A percentile compares a stretch with the other conserved stretches of the same genome.
Conservation (phyloP, 371 early-diverging fungal species). For the Saksenaea vasiformis region DNA sequence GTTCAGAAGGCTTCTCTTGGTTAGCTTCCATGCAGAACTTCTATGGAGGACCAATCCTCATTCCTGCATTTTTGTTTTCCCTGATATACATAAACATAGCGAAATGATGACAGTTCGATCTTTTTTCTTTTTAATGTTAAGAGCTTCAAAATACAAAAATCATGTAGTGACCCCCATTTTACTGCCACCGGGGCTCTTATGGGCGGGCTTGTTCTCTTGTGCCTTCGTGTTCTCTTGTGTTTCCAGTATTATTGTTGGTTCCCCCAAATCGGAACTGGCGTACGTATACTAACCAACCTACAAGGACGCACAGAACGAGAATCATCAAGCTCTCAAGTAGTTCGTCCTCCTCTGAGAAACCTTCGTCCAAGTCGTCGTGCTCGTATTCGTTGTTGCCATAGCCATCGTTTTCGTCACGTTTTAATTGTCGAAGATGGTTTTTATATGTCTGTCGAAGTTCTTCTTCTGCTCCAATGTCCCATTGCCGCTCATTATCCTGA, state of each 20-base stretch:
- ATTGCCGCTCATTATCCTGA: slow-evolving; percentile 18
- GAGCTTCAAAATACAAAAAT: background rate
- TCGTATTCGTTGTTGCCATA: slow-evolving; percentile 14
- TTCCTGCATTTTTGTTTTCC: too few species aligned
- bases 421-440: slow-evolving; percentile 34
- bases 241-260: slow-evolving; percentile 8
- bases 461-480: slow-evolving; percentile 37
- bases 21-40: too few species aligned
- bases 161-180: background rate
- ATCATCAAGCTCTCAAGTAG: slow-evolving; percentile 60
- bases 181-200: slow-evolving; percentile 1
- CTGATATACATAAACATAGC: background rate
- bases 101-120: background rate
- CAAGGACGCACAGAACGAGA: slow-evolving; percentile 52
- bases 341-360: slow-evolving; percentile 51
- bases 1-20: too few species aligned
- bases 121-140: background rate
- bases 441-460: slow-evolving; percentile 43
- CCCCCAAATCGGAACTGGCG: slow-evolving; percentile 61
- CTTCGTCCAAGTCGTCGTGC: slow-evolving; percentile 34
- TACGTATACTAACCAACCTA: slow-evolving; percentile 67
- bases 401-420: slow-evolving; percentile 36
- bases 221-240: background rate
- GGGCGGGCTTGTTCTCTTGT: background rate
- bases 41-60: too few species aligned